Percentiles rank a stretch among this genome's conserved stretches.
phyloP scores from a whole-genome alignment of 169 alveolate species.

The Plasmodium vinckei region DNA sequence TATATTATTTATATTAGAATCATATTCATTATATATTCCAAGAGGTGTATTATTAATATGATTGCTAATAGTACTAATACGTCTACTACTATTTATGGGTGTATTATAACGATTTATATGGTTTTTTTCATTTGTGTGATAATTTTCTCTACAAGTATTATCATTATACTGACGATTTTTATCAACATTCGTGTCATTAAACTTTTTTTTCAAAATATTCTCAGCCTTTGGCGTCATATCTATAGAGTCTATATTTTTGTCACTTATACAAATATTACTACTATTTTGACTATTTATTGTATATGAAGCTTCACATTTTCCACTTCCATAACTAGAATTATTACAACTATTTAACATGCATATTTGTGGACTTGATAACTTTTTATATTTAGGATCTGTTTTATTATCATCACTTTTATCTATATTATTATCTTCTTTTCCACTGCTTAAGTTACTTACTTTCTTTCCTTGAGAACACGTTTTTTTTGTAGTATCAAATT shows the following conservation, averaged over 20 bases:
- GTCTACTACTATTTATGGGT: constrained; percentile 7
- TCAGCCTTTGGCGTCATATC: no score
- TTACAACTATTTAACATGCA: constrained; percentile 1
- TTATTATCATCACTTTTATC: constrained; percentile 2
- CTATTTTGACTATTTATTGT: constrained; percentile 8
- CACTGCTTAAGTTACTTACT: constrained; percentile 20
- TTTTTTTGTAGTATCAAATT: constrained; percentile 14
- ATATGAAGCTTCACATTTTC: constrained; percentile 24
- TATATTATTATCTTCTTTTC: constrained; percentile 11
- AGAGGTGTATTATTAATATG: background rate
- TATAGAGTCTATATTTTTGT: background rate
- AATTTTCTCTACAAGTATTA: background rate
- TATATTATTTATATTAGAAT: constrained; percentile 27
- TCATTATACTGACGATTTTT: background rate
- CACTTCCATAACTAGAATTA: constrained; percentile 24
- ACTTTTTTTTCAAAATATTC: no score
- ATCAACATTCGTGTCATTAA: background rate
- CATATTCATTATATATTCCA: constrained; percentile 5
- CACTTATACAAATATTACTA: constrained; percentile 8
- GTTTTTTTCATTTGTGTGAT: background rate
- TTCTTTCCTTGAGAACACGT: background rate
- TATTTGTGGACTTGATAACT: background rate
- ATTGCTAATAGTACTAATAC: background rate
- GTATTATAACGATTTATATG: background rate
- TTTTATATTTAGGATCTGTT: constrained; percentile 5